phyloP scores from a whole-genome alignment of 345 rosid species.

The Euphorbia lathyris region DNA sequence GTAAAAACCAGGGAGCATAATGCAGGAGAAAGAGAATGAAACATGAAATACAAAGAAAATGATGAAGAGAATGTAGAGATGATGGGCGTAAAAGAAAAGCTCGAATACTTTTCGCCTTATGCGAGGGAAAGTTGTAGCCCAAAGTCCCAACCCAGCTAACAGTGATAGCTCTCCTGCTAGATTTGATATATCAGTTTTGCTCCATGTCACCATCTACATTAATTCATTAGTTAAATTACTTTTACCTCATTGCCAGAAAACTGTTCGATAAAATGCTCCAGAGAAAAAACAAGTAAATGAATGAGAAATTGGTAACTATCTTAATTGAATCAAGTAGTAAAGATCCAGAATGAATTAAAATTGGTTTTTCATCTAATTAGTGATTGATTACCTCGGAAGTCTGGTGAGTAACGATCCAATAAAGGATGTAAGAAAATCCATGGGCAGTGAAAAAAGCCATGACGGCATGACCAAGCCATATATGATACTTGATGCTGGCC shows the following conservation, averaged over 20 bases:
- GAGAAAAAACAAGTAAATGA: too few relatives aligned
- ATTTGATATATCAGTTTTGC: constrained; percentile 36
- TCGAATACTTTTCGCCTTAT: constrained; percentile 64
- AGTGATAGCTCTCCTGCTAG: constrained; percentile 70
- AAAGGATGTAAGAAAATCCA: constrained; percentile 51
- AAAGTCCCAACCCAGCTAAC: constrained; percentile 51
- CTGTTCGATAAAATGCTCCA: too few relatives aligned
- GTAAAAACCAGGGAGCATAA: constrained; percentile 72
- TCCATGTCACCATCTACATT: constrained; percentile 55
- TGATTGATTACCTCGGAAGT: constrained; percentile 39
- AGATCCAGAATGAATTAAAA: background rate
- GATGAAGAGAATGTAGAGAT: constrained; percentile 64
- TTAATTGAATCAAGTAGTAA: background rate
- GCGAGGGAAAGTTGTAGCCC: constrained; percentile 64
- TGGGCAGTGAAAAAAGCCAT: constrained; percentile 60
- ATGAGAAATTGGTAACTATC: too few relatives aligned
- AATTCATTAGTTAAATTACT: background rate
- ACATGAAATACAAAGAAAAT: constrained; percentile 68
- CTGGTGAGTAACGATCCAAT: constrained; percentile 38
- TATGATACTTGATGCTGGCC: constrained; percentile 82
- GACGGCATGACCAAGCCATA: constrained; percentile 80
- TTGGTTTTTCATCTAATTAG: too few relatives aligned
- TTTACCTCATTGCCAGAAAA: too few relatives aligned
- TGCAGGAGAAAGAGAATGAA: constrained; percentile 46
- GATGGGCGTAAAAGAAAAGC: constrained; percentile 73